Evolutionary conservation across 148 eudicot genomes (phyloP).

Genomic region (Chenopodium quinoa): DNA sequence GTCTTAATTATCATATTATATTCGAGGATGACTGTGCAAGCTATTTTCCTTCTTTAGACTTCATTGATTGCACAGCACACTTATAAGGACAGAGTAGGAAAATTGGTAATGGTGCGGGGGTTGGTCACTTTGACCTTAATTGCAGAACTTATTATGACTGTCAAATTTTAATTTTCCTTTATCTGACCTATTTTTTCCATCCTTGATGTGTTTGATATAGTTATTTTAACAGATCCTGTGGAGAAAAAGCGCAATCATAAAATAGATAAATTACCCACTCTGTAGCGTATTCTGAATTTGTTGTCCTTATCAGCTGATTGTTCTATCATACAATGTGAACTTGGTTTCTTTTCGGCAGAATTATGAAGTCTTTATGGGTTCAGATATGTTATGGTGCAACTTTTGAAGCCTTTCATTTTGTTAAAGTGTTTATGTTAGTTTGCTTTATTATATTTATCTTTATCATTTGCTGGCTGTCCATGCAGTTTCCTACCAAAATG

Average conservation of each 20-base stretch:
- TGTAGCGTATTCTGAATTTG: not conserved
- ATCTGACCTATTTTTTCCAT: not conserved
- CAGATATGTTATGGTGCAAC: not conserved
- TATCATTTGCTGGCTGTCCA: not conserved
- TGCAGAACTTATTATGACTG: not conserved
- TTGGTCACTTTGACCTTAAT: not conserved
- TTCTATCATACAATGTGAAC: not conserved
- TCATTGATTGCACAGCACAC: not conserved
- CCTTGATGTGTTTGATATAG: not conserved
- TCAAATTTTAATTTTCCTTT: not conserved
- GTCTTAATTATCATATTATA: not conserved
- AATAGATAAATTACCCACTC: not conserved
- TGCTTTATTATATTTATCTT: not conserved
- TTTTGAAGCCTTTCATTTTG: not conserved
- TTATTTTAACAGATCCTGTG: not conserved
- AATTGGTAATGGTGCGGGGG: not conserved
- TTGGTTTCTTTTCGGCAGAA: constrained; percentile 3
- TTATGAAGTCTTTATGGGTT: not conserved
- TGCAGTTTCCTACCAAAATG: not conserved
- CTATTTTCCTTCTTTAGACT: not conserved
- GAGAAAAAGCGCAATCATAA: not conserved
- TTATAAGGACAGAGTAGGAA: not conserved
- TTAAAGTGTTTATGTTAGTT: not conserved
- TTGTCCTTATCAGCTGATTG: not conserved
- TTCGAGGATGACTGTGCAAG: not conserved